phyloP scores from a whole-genome alignment of 2,329 filamentous ascomycete species.

The Helminthosporium solani region DNA sequence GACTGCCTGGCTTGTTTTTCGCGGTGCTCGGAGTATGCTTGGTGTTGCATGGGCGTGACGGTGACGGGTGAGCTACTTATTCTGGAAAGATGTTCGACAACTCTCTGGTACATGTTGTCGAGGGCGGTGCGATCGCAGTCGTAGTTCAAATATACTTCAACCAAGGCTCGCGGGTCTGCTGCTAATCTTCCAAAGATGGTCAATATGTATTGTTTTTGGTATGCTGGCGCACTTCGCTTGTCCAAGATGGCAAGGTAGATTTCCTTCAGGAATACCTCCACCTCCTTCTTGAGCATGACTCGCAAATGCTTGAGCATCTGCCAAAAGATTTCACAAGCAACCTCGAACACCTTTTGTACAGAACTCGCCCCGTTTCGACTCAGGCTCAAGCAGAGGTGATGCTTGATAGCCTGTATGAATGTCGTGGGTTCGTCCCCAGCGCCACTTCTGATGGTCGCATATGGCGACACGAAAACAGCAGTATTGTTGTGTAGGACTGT shows the following conservation, averaged over 20 bases:
- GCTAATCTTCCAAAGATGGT: conserved; percentile 81
- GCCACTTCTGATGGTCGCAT: conserved; percentile 89
- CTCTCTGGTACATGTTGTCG: conserved; percentile 93
- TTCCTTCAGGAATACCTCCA: conserved; percentile 96
- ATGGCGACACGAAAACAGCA: conserved; percentile 82
- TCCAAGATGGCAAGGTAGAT: conserved; percentile 93
- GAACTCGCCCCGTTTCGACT: conserved; percentile 95
- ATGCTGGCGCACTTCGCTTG: conserved; percentile 78
- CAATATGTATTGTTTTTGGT: conserved; percentile 92
- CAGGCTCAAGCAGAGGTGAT: conserved; percentile 91
- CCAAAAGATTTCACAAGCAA: conserved; percentile 97
- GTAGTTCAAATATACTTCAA: conserved; percentile 97
- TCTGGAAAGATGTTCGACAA: conserved; percentile 90
- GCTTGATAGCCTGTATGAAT: conserved; percentile 93
- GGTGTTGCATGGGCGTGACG: conserved; percentile 75
- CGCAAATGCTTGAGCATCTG: conserved; percentile 93
- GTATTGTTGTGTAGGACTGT: conserved; percentile 94
- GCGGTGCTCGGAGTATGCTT: conserved; percentile 80
- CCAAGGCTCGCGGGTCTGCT: conserved; percentile 80
- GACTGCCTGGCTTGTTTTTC: conserved; percentile 59
- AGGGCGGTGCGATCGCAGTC: conserved; percentile 90
- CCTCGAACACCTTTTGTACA: conserved; percentile 87
- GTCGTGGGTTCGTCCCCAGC: conserved; percentile 84
- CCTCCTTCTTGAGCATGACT: conserved; percentile 95
- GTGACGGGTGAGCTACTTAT: conserved; percentile 78